Conservation (phyloP, 2,329 filamentous ascomycete genomes). For the Hypomyces rosellus region DNA sequence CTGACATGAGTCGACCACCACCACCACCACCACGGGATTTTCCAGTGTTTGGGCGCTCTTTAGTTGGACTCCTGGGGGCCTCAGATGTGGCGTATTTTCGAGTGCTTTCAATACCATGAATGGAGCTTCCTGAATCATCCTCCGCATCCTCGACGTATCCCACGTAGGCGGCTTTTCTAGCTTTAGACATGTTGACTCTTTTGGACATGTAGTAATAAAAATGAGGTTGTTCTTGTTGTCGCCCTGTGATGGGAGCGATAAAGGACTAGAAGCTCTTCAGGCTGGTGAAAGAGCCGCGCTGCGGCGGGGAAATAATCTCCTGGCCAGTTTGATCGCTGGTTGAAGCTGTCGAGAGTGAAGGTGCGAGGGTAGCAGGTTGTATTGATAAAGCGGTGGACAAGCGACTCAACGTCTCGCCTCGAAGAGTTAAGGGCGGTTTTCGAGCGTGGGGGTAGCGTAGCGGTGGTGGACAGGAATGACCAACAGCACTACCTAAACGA, state of each 20-base stretch:
- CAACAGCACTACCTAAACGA: no score
- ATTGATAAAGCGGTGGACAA: slow-evolving; percentile 4
- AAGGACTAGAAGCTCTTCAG: slow-evolving; percentile 17
- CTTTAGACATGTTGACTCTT: slow-evolving; percentile 35
- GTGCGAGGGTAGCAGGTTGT: no score
- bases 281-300: slow-evolving; percentile 23
- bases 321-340: slow-evolving; percentile 10
- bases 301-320: slow-evolving; percentile 18
- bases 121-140: slow-evolving; percentile 41
- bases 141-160: slow-evolving; percentile 47
- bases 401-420: neutral
- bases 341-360: slow-evolving; percentile 2
- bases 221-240: slow-evolving; percentile 7
- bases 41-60: slow-evolving; percentile 47
- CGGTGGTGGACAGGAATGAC: neutral
- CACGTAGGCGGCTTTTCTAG: slow-evolving; percentile 27
- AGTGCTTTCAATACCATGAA: slow-evolving; percentile 33
- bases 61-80: slow-evolving; percentile 36
- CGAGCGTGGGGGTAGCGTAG: neutral
- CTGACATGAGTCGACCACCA: slow-evolving; percentile 28
- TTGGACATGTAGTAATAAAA: no score
- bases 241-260: slow-evolving; percentile 15
- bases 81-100: slow-evolving; percentile 43
- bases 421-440: slow-evolving; percentile 1
- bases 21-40: slow-evolving; percentile 39